Percentiles rank a stretch among this genome's conserved stretches.
Conservation (phyloP, 2,329 filamentous ascomycete species). For the Cyclaneusma minus region DNA sequence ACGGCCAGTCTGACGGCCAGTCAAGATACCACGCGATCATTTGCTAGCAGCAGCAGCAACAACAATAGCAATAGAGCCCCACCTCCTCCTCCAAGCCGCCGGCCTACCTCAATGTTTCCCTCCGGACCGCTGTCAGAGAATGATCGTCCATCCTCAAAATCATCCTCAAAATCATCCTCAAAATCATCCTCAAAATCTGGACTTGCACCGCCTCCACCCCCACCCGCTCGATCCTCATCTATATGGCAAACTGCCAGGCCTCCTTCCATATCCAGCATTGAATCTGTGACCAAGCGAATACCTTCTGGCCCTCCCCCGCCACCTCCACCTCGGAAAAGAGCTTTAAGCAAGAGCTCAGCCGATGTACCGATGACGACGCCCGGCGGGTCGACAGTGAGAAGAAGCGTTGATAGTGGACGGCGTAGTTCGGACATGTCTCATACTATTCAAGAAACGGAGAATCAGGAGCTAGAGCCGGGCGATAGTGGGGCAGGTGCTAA, state of each 20-base stretch:
- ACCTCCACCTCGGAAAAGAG: slow-evolving; percentile 27
- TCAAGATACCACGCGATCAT: slow-evolving; percentile 8
- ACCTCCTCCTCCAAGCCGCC: slow-evolving; percentile 18
- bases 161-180: slow-evolving; percentile 9
- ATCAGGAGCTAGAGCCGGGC: too few relatives aligned
- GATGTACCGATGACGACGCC: slow-evolving; percentile 10
- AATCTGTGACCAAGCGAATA: slow-evolving; percentile 10
- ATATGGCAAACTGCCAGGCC: slow-evolving; percentile 5
- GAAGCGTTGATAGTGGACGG: slow-evolving; percentile 10
- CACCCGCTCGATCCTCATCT: slow-evolving; percentile 11
- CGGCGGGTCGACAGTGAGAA: slow-evolving; percentile 10
- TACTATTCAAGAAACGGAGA: slow-evolving; percentile 7
- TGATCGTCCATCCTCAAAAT: slow-evolving; percentile 10
- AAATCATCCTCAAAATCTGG: slow-evolving; percentile 3
- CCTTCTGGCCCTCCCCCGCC: slow-evolving; percentile 15
- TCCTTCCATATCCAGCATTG: slow-evolving; percentile 3
- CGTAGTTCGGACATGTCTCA: slow-evolving; percentile 11
- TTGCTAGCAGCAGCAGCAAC: slow-evolving; percentile 3
- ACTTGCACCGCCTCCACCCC: slow-evolving; percentile 27
- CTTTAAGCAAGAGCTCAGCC: slow-evolving; percentile 19
- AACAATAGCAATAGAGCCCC: slow-evolving; percentile 11
- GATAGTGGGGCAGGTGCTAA: slow-evolving; percentile 25
- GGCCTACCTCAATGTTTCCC: slow-evolving; percentile 11
- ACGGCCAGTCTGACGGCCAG: too few relatives aligned
- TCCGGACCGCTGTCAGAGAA: slow-evolving; percentile 11